Evolutionary conservation across 345 rosid species (phyloP).

Genomic region (Eucalyptus tenuipes): DNA sequence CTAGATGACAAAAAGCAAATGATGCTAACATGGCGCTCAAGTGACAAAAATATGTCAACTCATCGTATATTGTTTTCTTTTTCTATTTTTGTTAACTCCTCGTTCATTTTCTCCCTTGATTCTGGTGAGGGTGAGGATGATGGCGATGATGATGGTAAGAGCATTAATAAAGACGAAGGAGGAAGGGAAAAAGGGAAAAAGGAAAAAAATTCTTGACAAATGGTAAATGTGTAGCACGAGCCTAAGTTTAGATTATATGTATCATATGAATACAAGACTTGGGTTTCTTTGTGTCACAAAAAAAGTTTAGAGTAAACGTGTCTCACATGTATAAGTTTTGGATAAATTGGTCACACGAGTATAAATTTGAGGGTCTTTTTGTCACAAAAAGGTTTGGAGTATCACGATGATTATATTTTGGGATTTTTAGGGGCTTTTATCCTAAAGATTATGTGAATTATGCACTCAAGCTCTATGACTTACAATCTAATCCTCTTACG

Average conservation of each 20-base stretch:
- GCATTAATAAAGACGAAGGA: not conserved
- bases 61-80: not conserved
- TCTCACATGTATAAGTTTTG: rapidly evolving
- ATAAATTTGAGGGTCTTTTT: not conserved
- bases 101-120: not conserved
- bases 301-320: rapidly evolving
- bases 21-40: not conserved
- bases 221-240: not conserved
- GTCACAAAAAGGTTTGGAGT: not conserved
- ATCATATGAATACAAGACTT: not conserved
- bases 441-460: not conserved
- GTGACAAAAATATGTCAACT: not conserved
- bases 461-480: not conserved
- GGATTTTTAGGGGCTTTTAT: not conserved
- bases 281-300: too few relatives aligned
- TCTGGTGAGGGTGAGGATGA: not conserved
- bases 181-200: too few relatives aligned
- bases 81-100: too few relatives aligned
- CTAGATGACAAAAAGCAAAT: not conserved
- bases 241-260: too few relatives aligned
- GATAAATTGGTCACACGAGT: too few relatives aligned
- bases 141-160: not conserved
- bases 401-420: not conserved
- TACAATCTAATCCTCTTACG: not conserved
- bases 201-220: not conserved